phyloP scores from a whole-genome alignment of 2,329 filamentous ascomycete genomes.

The Xylaria sp. region DNA sequence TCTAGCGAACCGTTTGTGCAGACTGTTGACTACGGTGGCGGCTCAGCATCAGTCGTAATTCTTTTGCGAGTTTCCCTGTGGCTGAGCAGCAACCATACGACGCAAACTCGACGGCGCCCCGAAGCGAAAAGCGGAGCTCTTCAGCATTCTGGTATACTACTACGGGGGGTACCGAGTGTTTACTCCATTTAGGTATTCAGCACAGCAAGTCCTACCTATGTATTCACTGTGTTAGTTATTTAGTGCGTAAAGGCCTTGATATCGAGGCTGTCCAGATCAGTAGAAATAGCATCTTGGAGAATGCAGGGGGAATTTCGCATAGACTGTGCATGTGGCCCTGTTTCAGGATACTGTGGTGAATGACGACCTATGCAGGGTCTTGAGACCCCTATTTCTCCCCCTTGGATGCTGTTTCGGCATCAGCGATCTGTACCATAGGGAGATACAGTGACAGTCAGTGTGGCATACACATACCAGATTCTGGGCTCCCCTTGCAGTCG shows the following conservation, averaged over 20 bases:
- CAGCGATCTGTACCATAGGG: not conserved
- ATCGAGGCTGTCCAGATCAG: not conserved
- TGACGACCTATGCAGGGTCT: conserved; percentile 16
- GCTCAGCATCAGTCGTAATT: conserved; percentile 18
- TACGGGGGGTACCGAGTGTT: not conserved
- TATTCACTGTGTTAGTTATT: not conserved
- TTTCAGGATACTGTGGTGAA: conserved; percentile 23
- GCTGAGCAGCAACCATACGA: conserved; percentile 19
- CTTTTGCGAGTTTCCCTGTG: conserved; percentile 21
- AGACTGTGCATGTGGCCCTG: not conserved
- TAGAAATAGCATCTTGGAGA: not conserved
- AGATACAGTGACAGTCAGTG: not conserved
- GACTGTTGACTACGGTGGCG: conserved; percentile 19
- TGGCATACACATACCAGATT: not conserved
- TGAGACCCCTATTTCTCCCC: conserved; percentile 20
- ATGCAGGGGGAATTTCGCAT: conserved; percentile 1
- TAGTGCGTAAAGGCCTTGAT: not conserved
- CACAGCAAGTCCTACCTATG: not conserved
- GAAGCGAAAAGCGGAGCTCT: not conserved
- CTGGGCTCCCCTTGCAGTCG: not conserved
- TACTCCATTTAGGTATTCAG: not conserved
- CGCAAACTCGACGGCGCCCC: not conserved
- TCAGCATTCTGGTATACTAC: not conserved
- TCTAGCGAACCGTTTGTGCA: not conserved
- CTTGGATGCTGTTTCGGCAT: conserved; percentile 4